Base-by-base conservation (phyloP, 2,329 filamentous ascomycete genomes). In the Plectosphaerella cucumerina region DNA sequence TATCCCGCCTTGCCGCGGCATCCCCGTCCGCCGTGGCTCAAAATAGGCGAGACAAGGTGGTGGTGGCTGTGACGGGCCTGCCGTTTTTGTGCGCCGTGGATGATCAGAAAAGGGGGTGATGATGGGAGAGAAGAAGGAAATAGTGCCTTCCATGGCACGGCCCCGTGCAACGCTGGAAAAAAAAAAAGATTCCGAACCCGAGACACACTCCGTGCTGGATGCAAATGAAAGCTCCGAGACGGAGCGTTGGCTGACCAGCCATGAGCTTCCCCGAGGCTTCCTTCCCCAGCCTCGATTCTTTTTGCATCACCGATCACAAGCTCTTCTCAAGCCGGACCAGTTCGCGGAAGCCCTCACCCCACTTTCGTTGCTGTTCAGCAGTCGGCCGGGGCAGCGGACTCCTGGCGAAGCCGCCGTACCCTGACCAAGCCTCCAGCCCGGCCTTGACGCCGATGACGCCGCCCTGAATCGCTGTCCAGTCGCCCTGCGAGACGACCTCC, bases 361-460 rank as follows among this genome's bases (percentile, higher is more conserved):
- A 82, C 56, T 64, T 69, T 54, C 66, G 66, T 17, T 62, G 65
- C 63, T 82, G 71, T 53, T 79, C 77, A 49, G 64, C 56, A 26
- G 72, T 74, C 44, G 79, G 79, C 57, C 70, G 72, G 34, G 78
- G 78, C 47, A 81, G 68, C 23, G 78, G 78, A 23, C 75, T 76
- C 18, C 59, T 48, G 18, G 59, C 59, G 44, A 60, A 75, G 1
- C 78, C 85, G 20, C 83, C 86, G 59, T 89, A 89, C 8, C 81
- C 82, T 57, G 78, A 80, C 63, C 82, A 84, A 21, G 75, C 71
- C 63, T 83, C 71, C 61, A 89, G 64, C 1, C 76, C 84, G 44
- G 81, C 78, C 72, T 89, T 89, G 54, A 85, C 86, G 4, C 83
- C 84, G 31, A 87, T 78, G 56, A 89, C 81, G 1, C 85, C 86